phyloP scores from a whole-genome alignment of 257 asterid species.

The Salvia splendens region DNA sequence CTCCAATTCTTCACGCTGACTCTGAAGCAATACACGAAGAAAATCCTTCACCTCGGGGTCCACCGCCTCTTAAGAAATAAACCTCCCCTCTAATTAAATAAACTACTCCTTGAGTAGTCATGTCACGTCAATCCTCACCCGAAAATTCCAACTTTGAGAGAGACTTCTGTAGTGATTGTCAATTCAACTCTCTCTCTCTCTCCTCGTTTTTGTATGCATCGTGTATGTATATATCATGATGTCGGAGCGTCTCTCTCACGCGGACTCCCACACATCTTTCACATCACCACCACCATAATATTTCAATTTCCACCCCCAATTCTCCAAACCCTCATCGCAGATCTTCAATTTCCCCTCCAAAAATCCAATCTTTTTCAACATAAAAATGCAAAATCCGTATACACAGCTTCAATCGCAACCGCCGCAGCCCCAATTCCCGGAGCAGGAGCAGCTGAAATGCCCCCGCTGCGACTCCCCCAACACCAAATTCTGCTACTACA shows the following conservation, averaged over 20 bases:
- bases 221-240: constrained; percentile 29
- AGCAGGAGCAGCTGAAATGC: constrained; percentile 77
- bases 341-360: constrained; percentile 19
- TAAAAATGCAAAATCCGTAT: no score
- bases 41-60: no score
- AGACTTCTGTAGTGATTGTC: constrained; percentile 28
- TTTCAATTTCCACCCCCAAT: constrained; percentile 8
- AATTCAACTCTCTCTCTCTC: constrained; percentile 23
- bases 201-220: constrained; percentile 10
- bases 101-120: background rate
- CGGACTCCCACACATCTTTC: constrained; percentile 45
- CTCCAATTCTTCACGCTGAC: no score
- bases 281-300: constrained; percentile 32
- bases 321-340: background rate
- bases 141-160: constrained; percentile 28
- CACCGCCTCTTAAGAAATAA: no score
- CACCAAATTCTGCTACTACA: constrained; percentile 90
- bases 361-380: background rate
- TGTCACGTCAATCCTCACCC: constrained; percentile 18
- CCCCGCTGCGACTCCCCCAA: constrained; percentile 83
- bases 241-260: constrained; percentile 49
- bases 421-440: constrained; percentile 55
- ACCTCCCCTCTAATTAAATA: no score
- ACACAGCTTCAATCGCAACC: no score
- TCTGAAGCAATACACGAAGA: no score